Conservation (phyloP, 345 rosid species). For the Rhizophora mangle region DNA sequence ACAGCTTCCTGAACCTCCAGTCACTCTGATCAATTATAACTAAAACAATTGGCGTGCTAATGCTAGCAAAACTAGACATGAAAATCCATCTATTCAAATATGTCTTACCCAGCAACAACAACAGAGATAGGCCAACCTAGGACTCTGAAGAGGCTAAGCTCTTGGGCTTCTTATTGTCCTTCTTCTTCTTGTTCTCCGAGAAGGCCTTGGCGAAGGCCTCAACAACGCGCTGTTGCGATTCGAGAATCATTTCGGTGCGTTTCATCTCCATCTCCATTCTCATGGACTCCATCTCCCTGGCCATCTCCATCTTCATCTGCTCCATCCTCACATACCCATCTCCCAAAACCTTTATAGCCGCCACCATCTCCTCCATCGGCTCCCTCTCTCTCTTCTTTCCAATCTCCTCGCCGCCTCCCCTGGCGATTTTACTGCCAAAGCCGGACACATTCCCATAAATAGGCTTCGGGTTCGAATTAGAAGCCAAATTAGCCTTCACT, state of each 20-base stretch:
- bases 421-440: slow-evolving; percentile 26
- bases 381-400: slow-evolving; percentile 44
- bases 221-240: slow-evolving; percentile 75
- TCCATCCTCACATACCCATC: slow-evolving; percentile 81
- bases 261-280: slow-evolving; percentile 94
- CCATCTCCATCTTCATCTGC: slow-evolving; percentile 91
- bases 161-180: slow-evolving; percentile 26
- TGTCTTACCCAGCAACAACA: no score
- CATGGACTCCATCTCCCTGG: slow-evolving; percentile 75
- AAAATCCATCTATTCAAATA: no score
- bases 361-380: slow-evolving; percentile 67
- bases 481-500: slow-evolving; percentile 22
- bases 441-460: slow-evolving; percentile 12
- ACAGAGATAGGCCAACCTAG: background rate
- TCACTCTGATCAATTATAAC: no score
- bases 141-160: slow-evolving; percentile 12
- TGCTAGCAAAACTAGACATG: no score
- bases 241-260: slow-evolving; percentile 79
- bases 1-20: no score
- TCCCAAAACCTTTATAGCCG: slow-evolving; percentile 73
- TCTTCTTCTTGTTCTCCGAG: slow-evolving; percentile 50
- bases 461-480: slow-evolving; percentile 9
- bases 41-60: no score
- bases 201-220: slow-evolving; percentile 70
- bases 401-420: slow-evolving; percentile 36